These are phyloP conservation scores for Eucalyptus lansdowneana DNA, from an alignment of 345 rosid species.

Conservation along the genomic window DNA sequence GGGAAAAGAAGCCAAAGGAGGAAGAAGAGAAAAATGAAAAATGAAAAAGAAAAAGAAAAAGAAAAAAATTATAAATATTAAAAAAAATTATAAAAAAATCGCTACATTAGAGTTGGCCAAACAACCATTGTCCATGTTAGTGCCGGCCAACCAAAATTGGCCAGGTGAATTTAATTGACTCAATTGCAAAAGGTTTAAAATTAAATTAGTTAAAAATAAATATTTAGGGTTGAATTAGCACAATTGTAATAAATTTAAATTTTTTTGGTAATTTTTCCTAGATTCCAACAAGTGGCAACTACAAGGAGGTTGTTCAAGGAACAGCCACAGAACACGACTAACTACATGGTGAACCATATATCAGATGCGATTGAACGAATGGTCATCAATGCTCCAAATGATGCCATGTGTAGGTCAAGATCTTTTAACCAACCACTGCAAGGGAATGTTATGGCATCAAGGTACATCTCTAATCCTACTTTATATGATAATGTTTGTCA, in stretches of 20 bases:
- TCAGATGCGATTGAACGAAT: neutral
- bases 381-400: neutral
- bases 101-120: rapidly evolving
- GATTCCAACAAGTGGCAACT: neutral
- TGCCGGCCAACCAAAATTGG: rapidly evolving
- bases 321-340: neutral
- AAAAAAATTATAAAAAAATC: no score
- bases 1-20: no score
- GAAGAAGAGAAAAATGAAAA: no score
- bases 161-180: no score
- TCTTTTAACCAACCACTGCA: neutral
- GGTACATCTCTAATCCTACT: neutral
- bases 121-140: no score
- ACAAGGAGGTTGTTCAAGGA: neutral
- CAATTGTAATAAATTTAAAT: no score
- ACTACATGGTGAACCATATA: neutral
- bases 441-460: neutral
- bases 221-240: no score
- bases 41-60: no score
- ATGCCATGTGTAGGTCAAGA: neutral
- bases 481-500: neutral
- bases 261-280: no score
- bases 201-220: no score
- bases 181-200: no score
- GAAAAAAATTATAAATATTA: rapidly evolving